phyloP scores from a whole-genome alignment of 2,329 filamentous ascomycete genomes.

The Onygenales sp. region DNA sequence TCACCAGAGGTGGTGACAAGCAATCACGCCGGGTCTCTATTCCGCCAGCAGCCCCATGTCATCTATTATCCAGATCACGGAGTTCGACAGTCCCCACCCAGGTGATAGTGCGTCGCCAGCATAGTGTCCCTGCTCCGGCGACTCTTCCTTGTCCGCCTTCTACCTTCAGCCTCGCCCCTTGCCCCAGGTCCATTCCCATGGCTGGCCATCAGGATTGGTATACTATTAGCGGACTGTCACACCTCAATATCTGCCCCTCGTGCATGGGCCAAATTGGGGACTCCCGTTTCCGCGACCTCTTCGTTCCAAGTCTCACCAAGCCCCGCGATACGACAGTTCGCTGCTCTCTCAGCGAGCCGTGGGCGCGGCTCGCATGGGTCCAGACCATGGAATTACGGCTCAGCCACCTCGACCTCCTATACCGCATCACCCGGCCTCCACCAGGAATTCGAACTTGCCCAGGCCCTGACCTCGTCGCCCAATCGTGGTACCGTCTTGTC shows the following conservation, averaged over 20 bases:
- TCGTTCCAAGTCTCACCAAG: constrained; percentile 52
- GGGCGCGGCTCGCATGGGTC: constrained; percentile 78
- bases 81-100: constrained; percentile 5
- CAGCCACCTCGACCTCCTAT: constrained; percentile 58
- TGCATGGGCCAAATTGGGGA: constrained; percentile 66
- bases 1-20: neutral
- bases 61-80: constrained; percentile 4
- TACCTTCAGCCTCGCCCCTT: constrained; percentile 48
- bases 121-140: constrained; percentile 5
- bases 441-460: constrained; percentile 49
- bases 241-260: constrained; percentile 71
- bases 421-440: constrained; percentile 56
- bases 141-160: neutral
- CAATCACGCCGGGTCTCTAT: neutral
- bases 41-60: neutral
- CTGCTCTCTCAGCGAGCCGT: constrained; percentile 74
- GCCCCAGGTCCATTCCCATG: constrained; percentile 55
- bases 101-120: constrained; percentile 9
- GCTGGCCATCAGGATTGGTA: constrained; percentile 69
- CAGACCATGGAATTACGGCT: constrained; percentile 63
- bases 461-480: constrained; percentile 44
- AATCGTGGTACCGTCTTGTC: constrained; percentile 66
- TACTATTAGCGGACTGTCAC: constrained; percentile 58
- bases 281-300: constrained; percentile 58
- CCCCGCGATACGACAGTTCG: constrained; percentile 49